Evolutionary conservation across 345 rosid species (phyloP).

Genomic region (Acer saccharum): DNA sequence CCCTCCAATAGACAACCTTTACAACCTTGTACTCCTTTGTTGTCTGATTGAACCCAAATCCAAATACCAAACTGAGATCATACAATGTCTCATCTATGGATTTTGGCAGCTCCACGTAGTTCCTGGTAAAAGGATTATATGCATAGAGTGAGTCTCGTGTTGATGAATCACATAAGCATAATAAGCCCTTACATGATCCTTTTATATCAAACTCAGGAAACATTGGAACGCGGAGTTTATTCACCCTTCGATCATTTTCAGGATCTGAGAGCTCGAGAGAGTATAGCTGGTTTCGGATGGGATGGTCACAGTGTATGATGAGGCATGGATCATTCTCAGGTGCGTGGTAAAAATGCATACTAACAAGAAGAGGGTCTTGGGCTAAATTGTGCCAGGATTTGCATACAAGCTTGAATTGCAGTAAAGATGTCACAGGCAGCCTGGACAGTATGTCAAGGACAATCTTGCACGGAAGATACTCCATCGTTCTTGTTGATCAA

Average conservation of each 20-base stretch:
- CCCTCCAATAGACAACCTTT: slow-evolving; percentile 35
- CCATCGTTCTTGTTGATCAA: slow-evolving; percentile 26
- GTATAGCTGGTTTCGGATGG: slow-evolving; percentile 41
- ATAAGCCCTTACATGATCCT: slow-evolving; percentile 50
- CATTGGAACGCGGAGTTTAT: slow-evolving; percentile 29
- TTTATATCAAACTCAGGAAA: slow-evolving; percentile 45
- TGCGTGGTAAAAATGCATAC: slow-evolving; percentile 9
- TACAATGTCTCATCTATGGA: slow-evolving; percentile 16
- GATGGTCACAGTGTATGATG: slow-evolving; percentile 43
- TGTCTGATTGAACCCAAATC: slow-evolving; percentile 43
- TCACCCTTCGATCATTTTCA: slow-evolving; percentile 16
- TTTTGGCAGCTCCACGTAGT: slow-evolving; percentile 36
- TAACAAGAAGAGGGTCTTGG: slow-evolving; percentile 29
- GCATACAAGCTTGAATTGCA: slow-evolving; percentile 43
- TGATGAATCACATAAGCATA: slow-evolving; percentile 36
- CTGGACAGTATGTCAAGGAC: slow-evolving; percentile 35
- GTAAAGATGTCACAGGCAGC: slow-evolving; percentile 37
- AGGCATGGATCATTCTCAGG: slow-evolving; percentile 38
- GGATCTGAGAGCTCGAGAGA: slow-evolving; percentile 32
- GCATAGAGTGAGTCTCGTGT: slow-evolving; percentile 28
- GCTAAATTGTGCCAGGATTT: slow-evolving; percentile 39
- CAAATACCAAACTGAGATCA: slow-evolving; percentile 25
- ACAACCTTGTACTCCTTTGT: slow-evolving; percentile 43
- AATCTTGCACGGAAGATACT: slow-evolving; percentile 35
- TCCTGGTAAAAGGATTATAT: slow-evolving; percentile 45